Base-by-base conservation (phyloP, 2,329 filamentous ascomycete species). In the Fusarium sp. region DNA sequence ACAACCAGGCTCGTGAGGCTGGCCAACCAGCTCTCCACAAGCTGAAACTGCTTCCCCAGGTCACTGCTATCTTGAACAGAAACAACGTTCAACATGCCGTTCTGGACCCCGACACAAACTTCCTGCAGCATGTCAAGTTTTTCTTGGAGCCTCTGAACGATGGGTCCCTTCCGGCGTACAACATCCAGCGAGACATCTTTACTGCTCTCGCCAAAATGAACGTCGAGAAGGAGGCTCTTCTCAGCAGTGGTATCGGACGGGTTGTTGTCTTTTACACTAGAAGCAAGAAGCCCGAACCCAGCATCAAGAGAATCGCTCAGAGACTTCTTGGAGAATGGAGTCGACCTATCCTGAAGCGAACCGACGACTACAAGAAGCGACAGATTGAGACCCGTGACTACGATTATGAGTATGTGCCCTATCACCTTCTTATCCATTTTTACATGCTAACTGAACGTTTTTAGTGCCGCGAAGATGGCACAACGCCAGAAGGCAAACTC, bases 191-290 rank as follows among this genome's bases (percentile, higher is more conserved):
- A 66, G 95, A 98, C 78, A 88, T 99, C 43, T 96, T 99, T 78
- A 88, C 88, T 26, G 92, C 93, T 24, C 85, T 99, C 38, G 88
- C 87, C 18, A 91, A 90, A 74, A 86, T 98, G 7, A 94, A 94
- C 7, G 94, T 98, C 71, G 92, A 94, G 77, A 98, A 98, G 78
- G 96, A 98, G 74, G 88, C 92, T 3, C 86, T 99, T 15, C 87
- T 97, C 22, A 95, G 94, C 70, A 97, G 93, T 74, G 95, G 95
- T 20, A 96, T 99, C 69, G 96, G 96, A 77, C 98, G 98, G 79
- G 94, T 99, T 48, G 92, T 98, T 53, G 88, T 97, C 67, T 99
- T 98, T 83, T 99, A 99, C 82, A 98, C 95, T 51, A 95, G 95
- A 81, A 97, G 93, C 84, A 97, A 95, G 83, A 91, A 93, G 71